Evolutionary conservation across 2,329 filamentous ascomycete species (phyloP), one percentile per base, ranked within the genome.

Genomic region (Xylariales sp.): DNA sequence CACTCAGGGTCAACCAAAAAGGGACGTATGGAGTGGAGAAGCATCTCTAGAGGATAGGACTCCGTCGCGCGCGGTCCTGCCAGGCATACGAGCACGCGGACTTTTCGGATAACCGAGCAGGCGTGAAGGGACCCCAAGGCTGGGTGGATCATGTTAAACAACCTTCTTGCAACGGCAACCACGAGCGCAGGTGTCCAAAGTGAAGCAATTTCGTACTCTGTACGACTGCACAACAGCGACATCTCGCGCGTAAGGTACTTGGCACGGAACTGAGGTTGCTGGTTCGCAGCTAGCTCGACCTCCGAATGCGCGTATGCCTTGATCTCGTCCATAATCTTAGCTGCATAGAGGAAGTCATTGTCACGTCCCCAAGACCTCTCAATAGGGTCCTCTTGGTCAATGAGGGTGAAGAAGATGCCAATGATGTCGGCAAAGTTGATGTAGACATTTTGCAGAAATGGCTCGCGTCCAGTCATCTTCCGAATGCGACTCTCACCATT

Each of bases 21-120:
- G 0, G 81, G 80, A 8, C 85, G 75, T 15, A 95, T 70, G 2
- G 85, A 83, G 51, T 89, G 86, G 2, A 98, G 70, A 1, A 95
- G 71, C 86, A 96, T 93, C 59, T 98, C 88, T 12, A 96, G 60
- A 10, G 88, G 86, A 54, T 97, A 97, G 0, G 84, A 85, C 28
- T 78, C 67, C 17, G 84, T 69, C n/a, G 85, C 86, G 35, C 81
- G 72, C 1, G 77, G 59, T 0, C 88, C 89, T 18, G 88, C 84
- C 31, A 97, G 66, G 42, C 81, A 85, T 18, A 97, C 74, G 13
- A 97, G 64, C 7, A 96, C 76, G 23, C 89, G 77, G 32, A 97
- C 74, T 55, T 94, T 95, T 27, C 90, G 82, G 36, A 98, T 74
- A 4, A 95, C 81, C 2, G 88, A 84, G 56, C 88, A 93, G 25